Evolutionary conservation across 306 rosid species (phyloP).

Genomic region (Pachyrhizus erosus): DNA sequence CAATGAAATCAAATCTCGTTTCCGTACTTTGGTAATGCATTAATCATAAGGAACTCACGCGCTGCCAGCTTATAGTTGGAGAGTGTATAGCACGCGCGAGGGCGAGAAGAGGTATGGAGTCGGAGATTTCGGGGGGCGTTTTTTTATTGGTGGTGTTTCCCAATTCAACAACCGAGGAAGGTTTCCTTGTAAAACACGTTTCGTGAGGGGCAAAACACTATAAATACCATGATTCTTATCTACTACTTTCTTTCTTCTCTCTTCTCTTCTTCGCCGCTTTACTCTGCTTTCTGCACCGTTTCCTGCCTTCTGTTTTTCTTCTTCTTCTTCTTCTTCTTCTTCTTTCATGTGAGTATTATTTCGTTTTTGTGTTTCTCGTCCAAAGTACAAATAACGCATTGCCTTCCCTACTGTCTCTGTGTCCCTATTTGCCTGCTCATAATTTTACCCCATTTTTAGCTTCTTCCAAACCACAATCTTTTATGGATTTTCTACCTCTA

Average conservation of each 20-base stretch:
- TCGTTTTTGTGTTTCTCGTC: background rate
- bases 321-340: background rate
- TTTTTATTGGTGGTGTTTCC: slow-evolving; percentile 46
- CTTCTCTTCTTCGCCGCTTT: slow-evolving; percentile 4
- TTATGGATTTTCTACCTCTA: slow-evolving; percentile 13
- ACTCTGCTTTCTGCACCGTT: background rate
- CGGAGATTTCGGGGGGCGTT: background rate
- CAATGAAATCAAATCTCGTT: slow-evolving; percentile 28
- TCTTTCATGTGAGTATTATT: slow-evolving; percentile 25
- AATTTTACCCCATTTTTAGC: slow-evolving; percentile 32
- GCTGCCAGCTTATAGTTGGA: background rate
- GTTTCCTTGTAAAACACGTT: slow-evolving; percentile 53
- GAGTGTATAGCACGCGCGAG: background rate
- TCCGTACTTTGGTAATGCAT: background rate
- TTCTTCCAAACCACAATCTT: slow-evolving; percentile 31
- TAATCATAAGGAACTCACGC: background rate
- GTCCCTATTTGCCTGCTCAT: slow-evolving; percentile 39
- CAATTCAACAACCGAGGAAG: slow-evolving; percentile 50
- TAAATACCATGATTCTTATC: slow-evolving; percentile 46
- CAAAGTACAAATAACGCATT: slow-evolving; percentile 29
- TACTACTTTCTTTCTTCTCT: slow-evolving; percentile 12
- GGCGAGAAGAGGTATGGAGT: background rate
- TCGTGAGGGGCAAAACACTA: slow-evolving; percentile 46
- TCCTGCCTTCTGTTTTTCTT: background rate
- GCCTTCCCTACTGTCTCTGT: slow-evolving; percentile 33